Conservation (phyloP, 257 asterid species). For the Catharanthus roseus region DNA sequence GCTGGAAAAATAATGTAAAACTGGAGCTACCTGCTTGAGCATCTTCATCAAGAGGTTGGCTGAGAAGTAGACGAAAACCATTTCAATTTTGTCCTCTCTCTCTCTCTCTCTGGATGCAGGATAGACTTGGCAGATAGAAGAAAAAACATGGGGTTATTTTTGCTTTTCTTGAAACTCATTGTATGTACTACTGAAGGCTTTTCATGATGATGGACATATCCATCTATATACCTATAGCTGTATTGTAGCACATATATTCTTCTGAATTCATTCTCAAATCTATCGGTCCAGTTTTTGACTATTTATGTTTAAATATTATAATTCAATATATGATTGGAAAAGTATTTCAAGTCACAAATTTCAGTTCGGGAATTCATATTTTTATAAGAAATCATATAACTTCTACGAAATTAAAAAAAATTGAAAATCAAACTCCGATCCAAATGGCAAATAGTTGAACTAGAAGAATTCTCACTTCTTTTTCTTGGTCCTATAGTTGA, state of each 20-base stretch:
- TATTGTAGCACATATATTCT: neutral
- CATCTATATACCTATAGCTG: neutral
- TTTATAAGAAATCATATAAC: too few relatives aligned
- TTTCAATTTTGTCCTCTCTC: conserved; percentile 1
- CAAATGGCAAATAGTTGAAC: too few relatives aligned
- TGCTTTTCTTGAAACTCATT: neutral
- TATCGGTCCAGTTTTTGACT: too few relatives aligned
- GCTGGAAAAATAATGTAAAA: conserved; percentile 73
- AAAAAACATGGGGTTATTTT: neutral
- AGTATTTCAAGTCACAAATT: too few relatives aligned
- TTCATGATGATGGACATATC: neutral
- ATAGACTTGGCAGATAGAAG: neutral
- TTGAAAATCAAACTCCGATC: too few relatives aligned
- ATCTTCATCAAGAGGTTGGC: neutral
- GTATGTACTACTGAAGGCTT: neutral
- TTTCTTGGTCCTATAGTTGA: too few relatives aligned
- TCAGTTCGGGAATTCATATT: too few relatives aligned
- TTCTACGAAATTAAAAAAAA: too few relatives aligned
- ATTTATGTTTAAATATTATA: too few relatives aligned
- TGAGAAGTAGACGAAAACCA: neutral
- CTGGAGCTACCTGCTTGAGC: conserved; percentile 71
- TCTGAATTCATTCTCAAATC: too few relatives aligned
- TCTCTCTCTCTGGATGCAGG: neutral
- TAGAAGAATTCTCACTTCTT: too few relatives aligned
- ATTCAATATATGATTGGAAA: too few relatives aligned